Evolutionary conservation across 805 yeast species (phyloP), one percentile per base, ranked within the genome.

Genomic region (Wickerhamiella alocasiicola): DNA sequence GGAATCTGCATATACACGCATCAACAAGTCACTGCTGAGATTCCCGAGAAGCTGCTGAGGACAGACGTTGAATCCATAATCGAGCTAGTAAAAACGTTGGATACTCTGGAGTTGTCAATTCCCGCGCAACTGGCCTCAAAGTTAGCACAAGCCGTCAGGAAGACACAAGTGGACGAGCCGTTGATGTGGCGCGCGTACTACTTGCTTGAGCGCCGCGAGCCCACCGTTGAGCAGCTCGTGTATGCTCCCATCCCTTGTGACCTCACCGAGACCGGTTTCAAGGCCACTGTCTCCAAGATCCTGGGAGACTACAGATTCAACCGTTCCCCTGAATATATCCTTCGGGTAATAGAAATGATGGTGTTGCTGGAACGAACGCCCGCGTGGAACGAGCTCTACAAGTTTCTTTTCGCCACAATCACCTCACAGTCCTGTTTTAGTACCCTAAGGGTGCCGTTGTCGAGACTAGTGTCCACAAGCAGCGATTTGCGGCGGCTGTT

Each of bases 341-440:
- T 4, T 9, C 21, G 13, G 13, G 28, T 36, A 13, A 36, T 36
- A 18, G 20, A 20, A 7, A 19, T 36, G 27, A 36, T 36, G 39
- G 25, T 9, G 9, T 11, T 7, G 3, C 17, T 36, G 33, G 27
- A 29, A 13, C 19, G 15, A 1, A 9, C 31, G 5, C 9, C 17
- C n/a, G 28, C 39, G 1, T 21, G 12, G 18, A 28, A 19, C 15
- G 42, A 39, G 18, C 12, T 39, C 12, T 31, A 32, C 21, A 9
- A 12, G 13, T 39, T 26, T 15, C n/a, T 39, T 5, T 26, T 39
- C 11, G 18, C n/a, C 5, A 25, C 27, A 4, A 24, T 39, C 1
- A 20, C 16, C 18, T 27, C 26, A 25, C 42, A 39, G 23, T 39
- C 42, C 18, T 24, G 17, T 12, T 27, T 32, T 19, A 39, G 42